phyloP scores from a whole-genome alignment of 352 stramenopile species.

The Stramenopiles sp. region DNA sequence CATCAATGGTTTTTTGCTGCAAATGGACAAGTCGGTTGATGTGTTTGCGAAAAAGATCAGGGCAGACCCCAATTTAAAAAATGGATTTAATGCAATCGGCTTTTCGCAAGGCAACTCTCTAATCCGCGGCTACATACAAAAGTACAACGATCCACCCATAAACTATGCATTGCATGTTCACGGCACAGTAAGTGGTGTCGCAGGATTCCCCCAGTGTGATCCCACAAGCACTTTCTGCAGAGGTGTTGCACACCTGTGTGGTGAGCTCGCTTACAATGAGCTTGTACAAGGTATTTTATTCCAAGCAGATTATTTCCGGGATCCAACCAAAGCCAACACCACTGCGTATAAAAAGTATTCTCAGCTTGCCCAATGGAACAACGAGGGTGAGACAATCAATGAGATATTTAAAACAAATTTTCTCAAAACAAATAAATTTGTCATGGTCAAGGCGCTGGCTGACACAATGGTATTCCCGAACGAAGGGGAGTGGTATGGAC shows the following conservation, averaged over 20 bases:
- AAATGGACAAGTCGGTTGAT: slow-evolving; percentile 64
- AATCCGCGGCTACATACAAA: slow-evolving; percentile 74
- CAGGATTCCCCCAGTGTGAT: slow-evolving; percentile 57
- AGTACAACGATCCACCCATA: slow-evolving; percentile 71
- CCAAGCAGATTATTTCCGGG: slow-evolving; percentile 77
- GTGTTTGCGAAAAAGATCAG: slow-evolving; percentile 58
- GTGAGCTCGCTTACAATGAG: slow-evolving; percentile 52
- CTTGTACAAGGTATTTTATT: slow-evolving; percentile 54
- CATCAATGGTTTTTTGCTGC: slow-evolving; percentile 64
- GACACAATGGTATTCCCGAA: slow-evolving; percentile 64
- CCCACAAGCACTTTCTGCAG: slow-evolving; percentile 58
- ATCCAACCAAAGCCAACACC: slow-evolving; percentile 43
- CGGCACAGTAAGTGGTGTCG: slow-evolving; percentile 64
- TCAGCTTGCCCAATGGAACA: slow-evolving; percentile 47
- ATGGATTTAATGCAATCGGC: slow-evolving; percentile 74
- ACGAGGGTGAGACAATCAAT: slow-evolving; percentile 50
- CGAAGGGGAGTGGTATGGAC: slow-evolving; percentile 45
- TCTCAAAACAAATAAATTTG: slow-evolving; percentile 47
- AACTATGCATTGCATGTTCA: slow-evolving; percentile 70
- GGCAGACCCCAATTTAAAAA: slow-evolving; percentile 44
- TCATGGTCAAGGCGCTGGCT: slow-evolving; percentile 58
- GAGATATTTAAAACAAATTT: slow-evolving; percentile 67
- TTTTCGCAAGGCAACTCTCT: slow-evolving; percentile 81
- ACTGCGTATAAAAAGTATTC: slow-evolving; percentile 29
- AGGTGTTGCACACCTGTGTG: slow-evolving; percentile 42